phyloP scores from a whole-genome alignment of 2,329 filamentous ascomycete species.

The Paramyrothecium roridum region DNA sequence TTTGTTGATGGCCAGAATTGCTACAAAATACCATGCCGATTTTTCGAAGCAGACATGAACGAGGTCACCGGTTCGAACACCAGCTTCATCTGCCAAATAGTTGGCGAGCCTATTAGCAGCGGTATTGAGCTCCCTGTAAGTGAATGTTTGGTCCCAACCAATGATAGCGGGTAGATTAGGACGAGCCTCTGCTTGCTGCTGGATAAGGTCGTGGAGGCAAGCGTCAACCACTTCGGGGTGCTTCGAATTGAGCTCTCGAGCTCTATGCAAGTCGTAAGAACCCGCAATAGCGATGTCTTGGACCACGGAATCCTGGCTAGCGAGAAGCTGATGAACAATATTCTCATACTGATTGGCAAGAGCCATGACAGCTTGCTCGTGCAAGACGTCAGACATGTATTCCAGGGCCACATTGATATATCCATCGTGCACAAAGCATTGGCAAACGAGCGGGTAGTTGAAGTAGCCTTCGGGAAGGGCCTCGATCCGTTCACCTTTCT shows the following conservation, averaged over 20 bases:
- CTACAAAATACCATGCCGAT: slow-evolving; percentile 15
- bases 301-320: slow-evolving; percentile 1
- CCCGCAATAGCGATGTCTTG: not conserved
- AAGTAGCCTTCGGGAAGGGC: slow-evolving; percentile 2
- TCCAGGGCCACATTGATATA: not conserved
- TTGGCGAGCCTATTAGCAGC: slow-evolving; percentile 1
- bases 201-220: slow-evolving; percentile 1
- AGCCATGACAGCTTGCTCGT: not conserved
- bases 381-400: not conserved
- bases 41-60: slow-evolving; percentile 18
- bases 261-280: slow-evolving; percentile 6
- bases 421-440: slow-evolving; percentile 4
- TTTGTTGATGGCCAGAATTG: slow-evolving; percentile 19
- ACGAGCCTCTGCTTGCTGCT: too few species aligned
- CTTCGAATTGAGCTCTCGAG: slow-evolving; percentile 8
- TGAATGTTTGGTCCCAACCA: slow-evolving; percentile 15
- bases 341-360: not conserved
- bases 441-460: not conserved
- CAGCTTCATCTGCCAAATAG: not conserved
- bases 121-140: slow-evolving; percentile 2
- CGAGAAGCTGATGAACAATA: not conserved
- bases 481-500: slow-evolving; percentile 3
- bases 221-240: not conserved
- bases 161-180: slow-evolving; percentile 2
- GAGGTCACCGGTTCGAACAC: slow-evolving; percentile 2